Conservation (phyloP, 1,284 basidiomycete species). For the Hemileccinum hortonii region DNA sequence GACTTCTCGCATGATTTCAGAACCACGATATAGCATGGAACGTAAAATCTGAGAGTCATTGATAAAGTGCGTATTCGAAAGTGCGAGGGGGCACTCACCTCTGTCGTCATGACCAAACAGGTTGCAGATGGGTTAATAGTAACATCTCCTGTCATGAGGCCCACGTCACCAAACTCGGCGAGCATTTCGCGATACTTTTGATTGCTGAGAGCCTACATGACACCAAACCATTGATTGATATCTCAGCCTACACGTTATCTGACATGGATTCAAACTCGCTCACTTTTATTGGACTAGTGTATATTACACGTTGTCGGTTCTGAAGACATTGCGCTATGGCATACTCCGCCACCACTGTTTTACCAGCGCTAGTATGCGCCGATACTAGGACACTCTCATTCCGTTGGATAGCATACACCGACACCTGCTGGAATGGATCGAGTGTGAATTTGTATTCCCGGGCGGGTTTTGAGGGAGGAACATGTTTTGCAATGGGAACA, state of each 20-base stretch:
- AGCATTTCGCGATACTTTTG: slow-evolving; percentile 99
- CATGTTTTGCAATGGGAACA: slow-evolving; percentile 87
- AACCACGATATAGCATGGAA: slow-evolving; percentile 98
- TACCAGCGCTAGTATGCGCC: slow-evolving; percentile 98
- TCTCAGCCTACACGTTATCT: slow-evolving; percentile 18
- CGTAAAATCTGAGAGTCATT: slow-evolving; percentile 76
- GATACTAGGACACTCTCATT: slow-evolving; percentile 98
- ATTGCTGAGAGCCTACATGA: slow-evolving; percentile 85
- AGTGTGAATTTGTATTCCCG: slow-evolving; percentile 94
- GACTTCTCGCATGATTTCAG: slow-evolving; percentile 99
- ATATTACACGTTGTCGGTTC: slow-evolving; percentile 94
- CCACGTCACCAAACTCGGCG: slow-evolving; percentile 96
- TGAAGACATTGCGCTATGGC: slow-evolving; percentile 96
- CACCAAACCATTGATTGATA: slow-evolving; percentile 8
- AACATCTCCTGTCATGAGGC: slow-evolving; percentile 99
- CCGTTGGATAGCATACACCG: slow-evolving; percentile 92
- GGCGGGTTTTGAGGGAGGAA: slow-evolving; percentile 89
- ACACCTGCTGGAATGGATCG: slow-evolving; percentile 97
- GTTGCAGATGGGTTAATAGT: slow-evolving; percentile 98
- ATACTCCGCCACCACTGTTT: slow-evolving; percentile 99
- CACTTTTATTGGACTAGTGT: slow-evolving; percentile 99
- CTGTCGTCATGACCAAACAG: slow-evolving; percentile 99
- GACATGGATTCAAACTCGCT: slow-evolving; percentile 30
- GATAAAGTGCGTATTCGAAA: not conserved
- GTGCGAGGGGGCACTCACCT: slow-evolving; percentile 53